A percentile compares a stretch with the other conserved stretches of the same genome.
Conservation (phyloP, 345 rosid genomes). For the Pugionium dolabratum region DNA sequence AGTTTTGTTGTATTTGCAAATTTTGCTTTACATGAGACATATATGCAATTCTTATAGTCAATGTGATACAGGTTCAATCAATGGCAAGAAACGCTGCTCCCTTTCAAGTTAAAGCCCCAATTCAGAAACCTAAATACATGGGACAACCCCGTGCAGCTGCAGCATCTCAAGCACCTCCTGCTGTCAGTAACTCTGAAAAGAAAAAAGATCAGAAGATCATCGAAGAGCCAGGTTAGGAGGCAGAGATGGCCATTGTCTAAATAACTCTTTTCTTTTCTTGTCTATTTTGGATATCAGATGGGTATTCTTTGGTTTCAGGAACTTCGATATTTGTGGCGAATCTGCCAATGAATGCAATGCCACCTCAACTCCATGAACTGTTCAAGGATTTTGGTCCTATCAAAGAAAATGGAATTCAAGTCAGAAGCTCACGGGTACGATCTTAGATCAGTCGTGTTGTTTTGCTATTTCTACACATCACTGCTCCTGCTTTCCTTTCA, state of each 20-base stretch:
- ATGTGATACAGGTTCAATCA: conserved; percentile 54
- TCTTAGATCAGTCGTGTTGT: conserved; percentile 9
- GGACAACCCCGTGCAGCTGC: conserved; percentile 42
- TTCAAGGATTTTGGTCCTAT: conserved; percentile 78
- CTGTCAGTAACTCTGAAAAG: conserved; percentile 34
- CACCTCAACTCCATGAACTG: conserved; percentile 61
- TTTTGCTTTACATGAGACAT: conserved; percentile 17
- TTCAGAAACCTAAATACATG: conserved; percentile 41
- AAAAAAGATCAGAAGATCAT: conserved; percentile 13
- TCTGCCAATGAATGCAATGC: conserved; percentile 67
- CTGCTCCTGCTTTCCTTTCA: neutral
- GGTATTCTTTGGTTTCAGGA: conserved; percentile 38
- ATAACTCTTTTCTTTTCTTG: neutral
- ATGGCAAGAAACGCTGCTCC: conserved; percentile 41
- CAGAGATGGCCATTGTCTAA: conserved; percentile 1
- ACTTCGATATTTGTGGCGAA: conserved; percentile 74
- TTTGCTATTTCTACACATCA: too few species aligned
- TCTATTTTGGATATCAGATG: conserved; percentile 11
- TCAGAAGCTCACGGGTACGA: conserved; percentile 72
- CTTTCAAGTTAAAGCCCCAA: conserved; percentile 44
- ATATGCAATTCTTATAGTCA: conserved; percentile 18
- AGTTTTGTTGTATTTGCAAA: conserved; percentile 38
- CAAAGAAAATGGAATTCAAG: conserved; percentile 72
- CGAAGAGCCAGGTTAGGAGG: conserved; percentile 41
- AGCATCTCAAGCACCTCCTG: conserved; percentile 36